Base-by-base conservation (phyloP, 1,139 yeast genomes). In the Blastobotrys apis region DNA sequence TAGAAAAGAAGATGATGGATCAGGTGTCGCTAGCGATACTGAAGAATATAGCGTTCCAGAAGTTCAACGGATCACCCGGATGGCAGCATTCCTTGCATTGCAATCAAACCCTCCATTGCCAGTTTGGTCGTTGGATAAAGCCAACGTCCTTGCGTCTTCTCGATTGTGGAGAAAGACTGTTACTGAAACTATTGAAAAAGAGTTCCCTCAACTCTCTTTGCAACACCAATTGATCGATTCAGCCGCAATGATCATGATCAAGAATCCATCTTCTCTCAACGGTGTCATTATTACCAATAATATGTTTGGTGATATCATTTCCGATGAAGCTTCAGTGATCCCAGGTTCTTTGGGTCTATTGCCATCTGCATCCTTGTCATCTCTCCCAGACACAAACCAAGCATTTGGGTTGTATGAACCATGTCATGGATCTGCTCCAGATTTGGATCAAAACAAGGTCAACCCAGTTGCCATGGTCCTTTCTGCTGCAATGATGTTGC, bases 401-500 rank as follows among this genome's bases (percentile, higher is more conserved):
- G 97, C 97, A 0, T 88, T 92, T 63, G 98, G 98, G 50, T 75
- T 92, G 52, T 92, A 92, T 66, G 98, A 92, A 70, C 98, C 98
- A 54, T 90, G 97, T 64, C 98, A 92, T 66, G 98, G 98, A 39
- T 84, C 96, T 35, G 98, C 98, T 22, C 98, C 98, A 36, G 98
- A 92, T 66, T 77, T 92, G 62, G 82, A 82, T 43, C 73, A 71
- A 49, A 86, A 87, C 64, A 84, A 85, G 71, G 98, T 88, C 47
- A 92, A 92, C 68, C 98, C 98, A 43, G 69, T 90, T 46, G 98
- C 97, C 41, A 86, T 97, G 25, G 90, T 92, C 57, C 75, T 92
- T 60, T 88, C 97, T 15, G 95, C 84, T 9, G 97, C 97, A 29
- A 84, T 92, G 94, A 90, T 92, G 97, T 77, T 92, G 70, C 80